Conservation (phyloP, 2,329 filamentous ascomycete genomes). For the Alternaria dauci region DNA sequence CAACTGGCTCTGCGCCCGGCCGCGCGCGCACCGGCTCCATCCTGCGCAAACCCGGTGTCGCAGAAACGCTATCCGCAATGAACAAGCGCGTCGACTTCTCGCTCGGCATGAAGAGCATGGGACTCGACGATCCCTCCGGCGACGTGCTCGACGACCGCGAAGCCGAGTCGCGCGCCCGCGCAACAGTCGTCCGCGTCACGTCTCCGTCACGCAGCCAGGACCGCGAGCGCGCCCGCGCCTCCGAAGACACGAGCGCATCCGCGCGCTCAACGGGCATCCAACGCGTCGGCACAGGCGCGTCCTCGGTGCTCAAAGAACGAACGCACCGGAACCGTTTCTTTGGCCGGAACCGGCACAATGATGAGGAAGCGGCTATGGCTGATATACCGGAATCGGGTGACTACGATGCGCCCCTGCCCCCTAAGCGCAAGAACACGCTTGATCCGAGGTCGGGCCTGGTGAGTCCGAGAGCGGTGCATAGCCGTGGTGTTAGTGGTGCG, state of each 20-base stretch:
- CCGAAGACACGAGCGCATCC: slow-evolving; percentile 40
- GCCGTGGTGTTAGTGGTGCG: neutral
- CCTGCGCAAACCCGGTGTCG: slow-evolving; percentile 62
- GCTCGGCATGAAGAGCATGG: slow-evolving; percentile 69
- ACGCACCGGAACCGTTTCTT: slow-evolving; percentile 70
- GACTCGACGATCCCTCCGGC: slow-evolving; percentile 66
- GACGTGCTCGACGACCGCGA: slow-evolving; percentile 70
- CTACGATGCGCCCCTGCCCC: slow-evolving; percentile 23
- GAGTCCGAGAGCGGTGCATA: slow-evolving; percentile 39
- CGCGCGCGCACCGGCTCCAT: slow-evolving; percentile 64
- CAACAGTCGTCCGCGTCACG: slow-evolving; percentile 51
- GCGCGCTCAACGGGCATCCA: slow-evolving; percentile 43
- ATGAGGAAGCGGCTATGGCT: slow-evolving; percentile 57
- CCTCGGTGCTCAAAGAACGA: slow-evolving; percentile 42
- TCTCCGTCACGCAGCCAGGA: slow-evolving; percentile 48
- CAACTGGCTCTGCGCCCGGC: slow-evolving; percentile 15
- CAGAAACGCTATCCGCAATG: slow-evolving; percentile 66
- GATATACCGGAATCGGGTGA: slow-evolving; percentile 53
- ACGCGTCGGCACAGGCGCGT: slow-evolving; percentile 48
- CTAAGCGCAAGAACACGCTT: slow-evolving; percentile 37
- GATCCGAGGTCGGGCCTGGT: slow-evolving; percentile 48
- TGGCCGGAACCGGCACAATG: slow-evolving; percentile 50
- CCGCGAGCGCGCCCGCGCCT: slow-evolving; percentile 37
- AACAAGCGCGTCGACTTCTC: slow-evolving; percentile 74
- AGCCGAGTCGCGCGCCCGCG: slow-evolving; percentile 45